Percentiles rank a stretch among this genome's conserved stretches.
Conservation (phyloP, 768 basidiomycete genomes). For the Aureoboletus auriporus region DNA sequence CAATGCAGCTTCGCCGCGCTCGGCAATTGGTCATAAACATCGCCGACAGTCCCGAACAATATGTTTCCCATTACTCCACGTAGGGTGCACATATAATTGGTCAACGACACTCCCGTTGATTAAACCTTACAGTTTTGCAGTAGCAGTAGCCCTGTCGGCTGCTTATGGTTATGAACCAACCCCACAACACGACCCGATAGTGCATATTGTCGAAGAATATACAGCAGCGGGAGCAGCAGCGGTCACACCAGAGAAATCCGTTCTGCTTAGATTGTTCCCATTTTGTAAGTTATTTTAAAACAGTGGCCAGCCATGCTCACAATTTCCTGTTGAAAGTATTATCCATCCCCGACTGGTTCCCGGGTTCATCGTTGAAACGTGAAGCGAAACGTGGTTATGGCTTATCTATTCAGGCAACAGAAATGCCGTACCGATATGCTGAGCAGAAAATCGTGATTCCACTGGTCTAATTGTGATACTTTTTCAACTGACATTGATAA, state of each 20-base stretch:
- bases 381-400: background rate
- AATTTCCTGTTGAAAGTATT: slow-evolving; percentile 11
- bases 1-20: slow-evolving; percentile 3
- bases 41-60: background rate
- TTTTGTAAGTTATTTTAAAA: background rate
- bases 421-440: slow-evolving; percentile 1
- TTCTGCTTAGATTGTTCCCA: slow-evolving; percentile 4
- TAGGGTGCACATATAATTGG: background rate
- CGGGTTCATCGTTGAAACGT: slow-evolving; percentile 5
- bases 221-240: background rate
- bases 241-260: slow-evolving; percentile 3
- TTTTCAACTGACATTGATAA: background rate
- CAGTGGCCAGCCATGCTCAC: background rate
- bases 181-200: slow-evolving; percentile 5
- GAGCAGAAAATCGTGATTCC: background rate
- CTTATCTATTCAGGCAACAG: background rate
- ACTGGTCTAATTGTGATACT: too few relatives aligned
- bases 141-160: background rate
- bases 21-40: slow-evolving; percentile 3
- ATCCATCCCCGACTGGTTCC: slow-evolving; percentile 20
- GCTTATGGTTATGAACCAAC: slow-evolving; percentile 7
- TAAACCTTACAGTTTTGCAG: background rate
- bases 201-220: background rate
- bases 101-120: background rate
- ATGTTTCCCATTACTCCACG: background rate